phyloP scores from a whole-genome alignment of 2,329 filamentous ascomycete species.

The Beauveria bassiana region DNA sequence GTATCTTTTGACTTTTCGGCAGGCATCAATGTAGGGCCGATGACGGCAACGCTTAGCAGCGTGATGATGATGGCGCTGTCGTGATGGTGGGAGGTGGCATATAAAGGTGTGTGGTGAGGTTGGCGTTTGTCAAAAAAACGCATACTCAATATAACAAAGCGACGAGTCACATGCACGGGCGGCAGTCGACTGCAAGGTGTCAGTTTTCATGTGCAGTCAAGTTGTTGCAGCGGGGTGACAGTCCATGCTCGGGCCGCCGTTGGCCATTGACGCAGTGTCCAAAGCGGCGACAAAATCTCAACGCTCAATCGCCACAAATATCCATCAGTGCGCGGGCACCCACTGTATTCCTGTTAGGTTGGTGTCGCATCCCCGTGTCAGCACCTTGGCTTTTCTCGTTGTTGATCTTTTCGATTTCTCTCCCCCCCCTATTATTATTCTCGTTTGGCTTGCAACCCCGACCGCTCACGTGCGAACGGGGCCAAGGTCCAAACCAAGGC shows the following conservation, averaged over 20 bases:
- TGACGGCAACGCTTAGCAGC: not conserved
- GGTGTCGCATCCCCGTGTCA: no score
- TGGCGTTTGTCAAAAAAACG: not conserved
- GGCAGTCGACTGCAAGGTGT: not conserved
- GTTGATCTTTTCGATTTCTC: not conserved
- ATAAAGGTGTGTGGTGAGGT: not conserved
- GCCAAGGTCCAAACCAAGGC: not conserved
- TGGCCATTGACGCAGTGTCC: not conserved
- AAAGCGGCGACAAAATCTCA: not conserved
- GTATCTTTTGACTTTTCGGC: not conserved
- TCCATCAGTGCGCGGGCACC: no score
- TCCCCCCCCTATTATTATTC: not conserved
- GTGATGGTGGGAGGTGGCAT: no score
- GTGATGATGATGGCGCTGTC: not conserved
- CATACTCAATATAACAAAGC: not conserved
- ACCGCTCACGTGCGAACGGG: slow-evolving; percentile 7
- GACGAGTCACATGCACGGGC: slow-evolving; percentile 1
- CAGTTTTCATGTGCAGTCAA: not conserved
- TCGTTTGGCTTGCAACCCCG: not conserved
- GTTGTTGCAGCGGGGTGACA: not conserved
- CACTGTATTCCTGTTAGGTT: not conserved
- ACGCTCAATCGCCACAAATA: not conserved
- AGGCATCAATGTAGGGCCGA: not conserved
- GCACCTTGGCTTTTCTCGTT: no score
- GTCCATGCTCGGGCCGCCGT: not conserved